Evolutionary conservation across 148 eudicot species (phyloP).

Genomic region (Limonium bicolor): DNA sequence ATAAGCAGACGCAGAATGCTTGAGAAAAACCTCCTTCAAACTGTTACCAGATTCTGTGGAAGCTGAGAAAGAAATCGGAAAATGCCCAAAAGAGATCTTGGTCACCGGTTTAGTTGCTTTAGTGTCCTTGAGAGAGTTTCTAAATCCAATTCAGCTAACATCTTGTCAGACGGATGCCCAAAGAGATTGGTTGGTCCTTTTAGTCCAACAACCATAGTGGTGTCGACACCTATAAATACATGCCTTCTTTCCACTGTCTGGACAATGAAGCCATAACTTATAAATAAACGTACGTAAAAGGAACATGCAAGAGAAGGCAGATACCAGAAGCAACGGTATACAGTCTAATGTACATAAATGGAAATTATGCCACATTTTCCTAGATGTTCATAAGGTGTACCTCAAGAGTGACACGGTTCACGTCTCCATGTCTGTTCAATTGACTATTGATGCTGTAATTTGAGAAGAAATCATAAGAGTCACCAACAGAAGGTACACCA

Average conservation of each 20-base stretch:
- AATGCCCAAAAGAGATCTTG: constrained; percentile 85
- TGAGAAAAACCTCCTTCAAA: constrained; percentile 48
- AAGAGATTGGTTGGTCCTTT: constrained; percentile 94
- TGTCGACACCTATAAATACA: constrained; percentile 84
- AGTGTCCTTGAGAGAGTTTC: constrained; percentile 58
- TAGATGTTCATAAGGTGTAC: too few species aligned
- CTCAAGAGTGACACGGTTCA: constrained; percentile 67
- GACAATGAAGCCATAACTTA: too few species aligned
- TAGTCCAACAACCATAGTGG: constrained; percentile 64
- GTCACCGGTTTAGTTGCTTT: constrained; percentile 36
- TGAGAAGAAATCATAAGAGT: constrained; percentile 57
- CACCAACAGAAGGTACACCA: constrained; percentile 54
- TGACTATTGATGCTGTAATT: constrained; percentile 67
- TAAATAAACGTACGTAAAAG: too few species aligned
- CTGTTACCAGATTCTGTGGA: constrained; percentile 57
- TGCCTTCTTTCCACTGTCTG: constrained; percentile 60
- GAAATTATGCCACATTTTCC: too few species aligned
- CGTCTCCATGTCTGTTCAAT: constrained; percentile 45
- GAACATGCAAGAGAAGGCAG: too few species aligned
- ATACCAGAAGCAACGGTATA: too few species aligned
- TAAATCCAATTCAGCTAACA: constrained; percentile 48
- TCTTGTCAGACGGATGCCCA: constrained; percentile 74
- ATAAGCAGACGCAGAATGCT: constrained; percentile 60
- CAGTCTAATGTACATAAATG: too few species aligned
- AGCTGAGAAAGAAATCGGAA: constrained; percentile 78